Base-by-base conservation (phyloP, 1,284 basidiomycete genomes). In the Cutaneotrichosporon spelunceum region DNA sequence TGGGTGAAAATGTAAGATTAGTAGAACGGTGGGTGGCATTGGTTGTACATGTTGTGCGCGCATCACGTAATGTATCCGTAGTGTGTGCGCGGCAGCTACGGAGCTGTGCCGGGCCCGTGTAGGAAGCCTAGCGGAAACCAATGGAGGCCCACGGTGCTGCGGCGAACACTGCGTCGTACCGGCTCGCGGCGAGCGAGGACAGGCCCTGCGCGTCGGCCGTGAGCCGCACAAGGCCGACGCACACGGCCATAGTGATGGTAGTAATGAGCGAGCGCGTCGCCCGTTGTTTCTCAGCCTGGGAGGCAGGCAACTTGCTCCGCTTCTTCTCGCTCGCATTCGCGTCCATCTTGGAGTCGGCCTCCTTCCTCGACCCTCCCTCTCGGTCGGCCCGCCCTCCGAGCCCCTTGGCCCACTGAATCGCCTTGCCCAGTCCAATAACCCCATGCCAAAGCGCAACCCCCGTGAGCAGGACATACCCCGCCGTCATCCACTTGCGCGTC, bases 81-180 rank as follows among this genome's bases (percentile, higher is more conserved):
- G 39, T n/a, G 39, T 42, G 19, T n/a, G 19, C 9, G 16, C 11
- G 29, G 8, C 8, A 4, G 30, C 30, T 33, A 33, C n/a, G n/a
- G n/a, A n/a, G n/a, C 30, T 30, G 30, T 30, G 10, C 30, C 30
- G 2, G 13, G 30, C 4, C 8, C 8, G 8, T 9, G 30, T 33
- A n/a, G 16, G 33, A 2, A 11, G 9, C 11, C 39, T 64, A 64
- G 14, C 47, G 44, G 53, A 65, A 47, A 4, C 61, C 61, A 21
- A 62, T 23, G 2, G 49, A 34, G 1, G 67, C 58, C 70, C 72
- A 72, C 2, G 70, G 67, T 14, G 65, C 57, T 10, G 54, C 47
- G 1, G 48, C 56, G 52, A 67, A 73, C 9, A 76, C 69, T 0
- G 70, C 74, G 49, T 72, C 66, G 53, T 71, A 76, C 50, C 76